Conservation (phyloP, 2,329 filamentous ascomycete genomes). For the Acephala macrosclerotiorum region DNA sequence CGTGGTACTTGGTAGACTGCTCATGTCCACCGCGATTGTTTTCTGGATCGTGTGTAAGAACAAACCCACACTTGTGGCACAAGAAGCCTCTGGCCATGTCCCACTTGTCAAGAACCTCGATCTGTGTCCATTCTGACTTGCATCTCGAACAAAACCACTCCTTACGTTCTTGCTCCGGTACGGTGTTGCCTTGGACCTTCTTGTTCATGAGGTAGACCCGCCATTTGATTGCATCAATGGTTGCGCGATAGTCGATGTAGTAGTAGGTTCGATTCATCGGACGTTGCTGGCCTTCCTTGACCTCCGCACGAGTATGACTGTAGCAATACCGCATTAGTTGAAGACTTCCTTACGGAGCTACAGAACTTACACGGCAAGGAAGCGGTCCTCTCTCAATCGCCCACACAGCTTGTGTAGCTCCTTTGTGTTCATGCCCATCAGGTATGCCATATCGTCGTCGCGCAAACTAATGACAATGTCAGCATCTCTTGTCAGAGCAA, state of each 20-base stretch:
- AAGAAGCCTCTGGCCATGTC: slow-evolving; percentile 74
- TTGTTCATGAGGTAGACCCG: slow-evolving; percentile 88
- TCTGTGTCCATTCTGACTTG: slow-evolving; percentile 83
- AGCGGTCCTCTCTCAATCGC: slow-evolving; percentile 83
- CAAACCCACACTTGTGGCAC: slow-evolving; percentile 78
- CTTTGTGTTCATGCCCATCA: slow-evolving; percentile 90
- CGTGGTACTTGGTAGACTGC: slow-evolving; percentile 77
- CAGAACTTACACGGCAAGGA: slow-evolving; percentile 73
- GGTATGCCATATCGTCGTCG: slow-evolving; percentile 85
- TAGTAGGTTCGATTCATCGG: slow-evolving; percentile 92
- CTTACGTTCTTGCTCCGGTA: slow-evolving; percentile 85
- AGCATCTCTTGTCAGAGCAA: slow-evolving; percentile 33
- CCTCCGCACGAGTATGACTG: slow-evolving; percentile 77
- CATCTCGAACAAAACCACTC: slow-evolving; percentile 88
- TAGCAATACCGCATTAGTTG: slow-evolving; percentile 4
- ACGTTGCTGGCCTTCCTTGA: slow-evolving; percentile 81
- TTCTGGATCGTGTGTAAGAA: slow-evolving; percentile 71
- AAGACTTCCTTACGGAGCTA: slow-evolving; percentile 1
- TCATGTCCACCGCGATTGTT: slow-evolving; percentile 75
- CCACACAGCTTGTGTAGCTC: slow-evolving; percentile 90
- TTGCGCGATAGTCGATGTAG: slow-evolving; percentile 93
- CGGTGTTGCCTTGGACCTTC: slow-evolving; percentile 83
- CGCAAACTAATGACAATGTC: slow-evolving; percentile 63
- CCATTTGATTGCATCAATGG: slow-evolving; percentile 97
- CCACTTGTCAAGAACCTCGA: slow-evolving; percentile 85